Percentiles rank a stretch among this genome's conserved stretches.
phyloP scores from a whole-genome alignment of 148 eudicot genomes.

The Chenopodium suecicum region DNA sequence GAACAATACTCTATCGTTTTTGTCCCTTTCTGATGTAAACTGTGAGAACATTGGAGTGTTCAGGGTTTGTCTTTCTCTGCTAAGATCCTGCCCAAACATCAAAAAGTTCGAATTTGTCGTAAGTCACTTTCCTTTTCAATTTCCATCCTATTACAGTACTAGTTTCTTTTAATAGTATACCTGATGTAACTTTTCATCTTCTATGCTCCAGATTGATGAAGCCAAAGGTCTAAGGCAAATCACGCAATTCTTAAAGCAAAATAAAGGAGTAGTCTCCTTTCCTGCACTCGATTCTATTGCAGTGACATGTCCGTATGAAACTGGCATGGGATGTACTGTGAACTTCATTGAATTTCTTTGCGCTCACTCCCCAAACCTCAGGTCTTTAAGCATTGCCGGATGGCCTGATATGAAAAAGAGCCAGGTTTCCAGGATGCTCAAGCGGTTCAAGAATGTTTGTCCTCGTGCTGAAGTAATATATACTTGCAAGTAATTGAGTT shows the following conservation, averaged over 20 bases:
- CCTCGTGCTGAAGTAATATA: neutral
- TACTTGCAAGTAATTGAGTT: too few species aligned
- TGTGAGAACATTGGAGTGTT: conserved; percentile 6
- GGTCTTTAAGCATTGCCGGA: neutral
- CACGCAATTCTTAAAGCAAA: neutral
- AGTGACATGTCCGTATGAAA: neutral
- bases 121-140: neutral
- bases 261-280: conserved; percentile 4
- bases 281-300: neutral
- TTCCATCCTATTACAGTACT: neutral
- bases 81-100: conserved; percentile 6
- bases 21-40: neutral
- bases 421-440: neutral
- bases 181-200: neutral
- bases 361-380: conserved; percentile 14
- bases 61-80: conserved; percentile 11
- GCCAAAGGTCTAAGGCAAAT: conserved; percentile 10
- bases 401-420: neutral
- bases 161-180: neutral
- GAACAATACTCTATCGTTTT: neutral
- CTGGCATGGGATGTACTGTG: conserved; percentile 3
- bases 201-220: neutral
- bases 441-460: neutral
- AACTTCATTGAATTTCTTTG: conserved; percentile 7
- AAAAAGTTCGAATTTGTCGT: neutral